A percentile compares a stretch with the other conserved stretches of the same genome.
Conservation (phyloP, 2,329 filamentous ascomycete genomes). For the Sporothrix pallida region DNA sequence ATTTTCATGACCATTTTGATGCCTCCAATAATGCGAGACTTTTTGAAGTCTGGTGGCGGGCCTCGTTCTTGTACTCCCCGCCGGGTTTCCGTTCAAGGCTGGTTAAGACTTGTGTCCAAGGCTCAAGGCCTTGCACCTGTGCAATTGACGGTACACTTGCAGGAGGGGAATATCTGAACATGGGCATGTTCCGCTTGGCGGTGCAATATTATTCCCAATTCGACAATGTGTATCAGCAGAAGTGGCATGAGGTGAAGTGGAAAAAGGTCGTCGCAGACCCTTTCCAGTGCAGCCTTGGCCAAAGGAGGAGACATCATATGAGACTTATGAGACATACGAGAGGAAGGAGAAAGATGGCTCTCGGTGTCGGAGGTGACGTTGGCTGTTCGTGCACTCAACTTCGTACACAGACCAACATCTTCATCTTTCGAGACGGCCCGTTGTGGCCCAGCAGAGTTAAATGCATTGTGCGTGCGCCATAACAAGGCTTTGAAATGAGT, state of each 20-base stretch:
- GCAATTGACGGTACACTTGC: not conserved
- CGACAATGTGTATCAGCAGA: not conserved
- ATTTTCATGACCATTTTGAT: not conserved
- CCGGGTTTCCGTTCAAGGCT: not conserved
- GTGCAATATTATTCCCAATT: constrained; percentile 1
- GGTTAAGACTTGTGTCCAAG: not conserved
- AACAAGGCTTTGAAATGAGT: constrained; percentile 7
- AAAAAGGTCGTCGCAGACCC: not conserved
- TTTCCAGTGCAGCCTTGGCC: not conserved
- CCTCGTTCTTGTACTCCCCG: not conserved
- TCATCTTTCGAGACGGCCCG: not conserved
- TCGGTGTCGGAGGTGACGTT: not conserved
- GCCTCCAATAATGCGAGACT: not conserved
- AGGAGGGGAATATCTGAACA: not conserved
- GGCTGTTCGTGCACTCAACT: not conserved
- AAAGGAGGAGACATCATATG: not conserved
- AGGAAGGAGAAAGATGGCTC: not conserved
- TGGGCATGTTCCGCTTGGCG: not conserved
- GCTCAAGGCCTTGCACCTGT: not conserved
- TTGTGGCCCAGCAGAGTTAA: not conserved
- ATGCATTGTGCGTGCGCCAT: not conserved
- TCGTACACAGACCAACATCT: too few relatives aligned
- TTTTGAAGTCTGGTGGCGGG: not conserved
- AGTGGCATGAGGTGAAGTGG: constrained; percentile 12
- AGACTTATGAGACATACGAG: constrained; percentile 12